Evolutionary conservation across 345 rosid genomes (phyloP), one percentile per base, ranked within the genome.

Genomic region (Brassica napus): DNA sequence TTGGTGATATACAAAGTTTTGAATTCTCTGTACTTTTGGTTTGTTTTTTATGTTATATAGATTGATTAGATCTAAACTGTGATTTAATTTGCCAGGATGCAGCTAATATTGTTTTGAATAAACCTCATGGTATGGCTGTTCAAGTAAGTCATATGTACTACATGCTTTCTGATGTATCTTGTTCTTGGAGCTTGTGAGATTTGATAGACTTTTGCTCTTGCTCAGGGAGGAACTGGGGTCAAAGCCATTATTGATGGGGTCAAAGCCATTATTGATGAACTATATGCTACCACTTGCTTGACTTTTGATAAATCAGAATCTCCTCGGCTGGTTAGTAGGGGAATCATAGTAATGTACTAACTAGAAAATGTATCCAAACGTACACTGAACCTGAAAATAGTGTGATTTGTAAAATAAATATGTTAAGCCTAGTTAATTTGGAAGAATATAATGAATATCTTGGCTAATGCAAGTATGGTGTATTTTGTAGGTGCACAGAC

Each of bases 101-200:
- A 1, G 81, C 91, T 21, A 88, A 90, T 81, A 83, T 94, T 73
- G 93, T 86, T 55, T 61, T 94, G 80, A 91, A 94, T 77, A 94
- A 92, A 61, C 98, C 98, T 65, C 93, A 89, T 1, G 94, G 98
- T 78, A 60, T 94, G 90, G 91, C 97, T 57, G 98, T 92, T 82
- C 98, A 94, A 87, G 97, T 92, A 75, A 82, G 81, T 74, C 10
- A 28, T 10, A 6, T 52, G 4, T 62, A 61, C 23, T 73, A 8
- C 0, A 24, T 26, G 30, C 49, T 24, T 62, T 74, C 35, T 49
- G 71, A 35, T 18, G 21, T 18, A 18, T 18, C 21, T 18, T 18
- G 21, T 18, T 18, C 21, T 18, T 18, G 21, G 21, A 18, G 21
- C 21, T 18, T 18, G 21, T 18, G 21, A 18, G 26, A 24, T 1